Percentiles rank a stretch among this genome's conserved stretches.
phyloP scores from a whole-genome alignment of 2,329 filamentous ascomycete genomes.

The Fusarium coicis region DNA sequence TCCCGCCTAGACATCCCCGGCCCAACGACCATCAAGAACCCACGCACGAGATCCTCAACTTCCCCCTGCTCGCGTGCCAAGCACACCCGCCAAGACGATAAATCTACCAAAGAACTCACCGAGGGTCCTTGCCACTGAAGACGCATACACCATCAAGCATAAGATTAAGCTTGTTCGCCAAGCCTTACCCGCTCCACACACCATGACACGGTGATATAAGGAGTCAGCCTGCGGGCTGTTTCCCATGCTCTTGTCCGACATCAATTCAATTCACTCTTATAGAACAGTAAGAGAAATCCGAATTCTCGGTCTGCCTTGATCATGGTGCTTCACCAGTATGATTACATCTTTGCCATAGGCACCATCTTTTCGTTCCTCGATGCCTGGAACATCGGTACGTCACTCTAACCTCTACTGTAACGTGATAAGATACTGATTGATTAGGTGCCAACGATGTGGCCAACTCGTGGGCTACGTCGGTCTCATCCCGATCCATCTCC shows the following conservation, averaged over 20 bases:
- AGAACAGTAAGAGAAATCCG: conserved; percentile 18
- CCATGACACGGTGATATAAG: conserved; percentile 38
- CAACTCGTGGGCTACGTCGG: conserved; percentile 80
- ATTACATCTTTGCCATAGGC: conserved; percentile 73
- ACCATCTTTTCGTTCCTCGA: conserved; percentile 73
- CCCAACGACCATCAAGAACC: conserved; percentile 34
- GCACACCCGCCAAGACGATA: conserved; percentile 24
- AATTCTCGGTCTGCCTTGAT: conserved; percentile 8
- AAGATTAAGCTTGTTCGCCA: conserved; percentile 46
- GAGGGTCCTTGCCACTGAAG: not conserved
- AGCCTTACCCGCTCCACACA: conserved; percentile 28
- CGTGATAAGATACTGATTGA: not conserved
- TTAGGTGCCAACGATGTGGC: conserved; percentile 69
- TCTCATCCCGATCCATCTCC: conserved; percentile 73
- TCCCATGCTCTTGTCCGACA: not conserved
- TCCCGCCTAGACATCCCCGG: not conserved
- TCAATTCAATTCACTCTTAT: conserved; percentile 12
- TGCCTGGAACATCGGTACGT: conserved; percentile 70
- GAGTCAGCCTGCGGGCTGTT: conserved; percentile 4
- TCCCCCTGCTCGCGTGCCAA: conserved; percentile 26
- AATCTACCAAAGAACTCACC: conserved; percentile 3
- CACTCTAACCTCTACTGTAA: too few species aligned
- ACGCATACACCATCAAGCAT: conserved; percentile 31
- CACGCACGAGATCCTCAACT: conserved; percentile 11
- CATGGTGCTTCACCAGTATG: conserved; percentile 59